Conservation (phyloP, 306 rosid species). For the Argentina anserina region DNA sequence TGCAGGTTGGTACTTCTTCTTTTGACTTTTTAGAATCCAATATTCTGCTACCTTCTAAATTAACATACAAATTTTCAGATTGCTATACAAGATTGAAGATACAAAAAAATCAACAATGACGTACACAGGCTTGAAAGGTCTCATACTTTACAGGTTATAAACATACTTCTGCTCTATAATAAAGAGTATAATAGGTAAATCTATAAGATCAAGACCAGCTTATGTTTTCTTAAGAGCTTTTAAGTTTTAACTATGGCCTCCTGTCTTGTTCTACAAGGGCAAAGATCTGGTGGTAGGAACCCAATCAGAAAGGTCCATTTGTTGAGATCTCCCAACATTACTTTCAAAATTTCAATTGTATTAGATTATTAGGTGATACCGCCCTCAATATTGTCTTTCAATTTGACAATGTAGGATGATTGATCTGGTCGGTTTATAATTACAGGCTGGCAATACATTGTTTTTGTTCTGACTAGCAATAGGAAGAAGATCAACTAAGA, state of each 20-base stretch:
- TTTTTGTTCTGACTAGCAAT: neutral
- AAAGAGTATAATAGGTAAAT: neutral
- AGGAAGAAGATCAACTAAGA: neutral
- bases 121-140: neutral
- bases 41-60: neutral
- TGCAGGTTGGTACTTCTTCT: neutral
- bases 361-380: neutral
- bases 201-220: slow-evolving; percentile 21
- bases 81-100: neutral
- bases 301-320: slow-evolving; percentile 36
- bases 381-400: slow-evolving; percentile 6
- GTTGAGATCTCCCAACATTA: neutral
- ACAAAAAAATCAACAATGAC: slow-evolving; percentile 31
- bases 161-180: neutral
- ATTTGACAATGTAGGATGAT: slow-evolving; percentile 12
- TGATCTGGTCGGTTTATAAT: slow-evolving; percentile 8
- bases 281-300: slow-evolving; percentile 50
- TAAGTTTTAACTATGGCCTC: slow-evolving; percentile 10
- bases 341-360: neutral
- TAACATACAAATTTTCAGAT: neutral
- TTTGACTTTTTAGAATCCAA: neutral
- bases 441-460: slow-evolving; percentile 9
- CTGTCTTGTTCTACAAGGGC: slow-evolving; percentile 35
- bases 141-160: neutral
- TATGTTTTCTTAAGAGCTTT: slow-evolving; percentile 26